A percentile compares a stretch with the other conserved stretches of the same genome.
phyloP scores from a whole-genome alignment of 139 green algal genomes.

The Medakamo hakoo region DNA sequence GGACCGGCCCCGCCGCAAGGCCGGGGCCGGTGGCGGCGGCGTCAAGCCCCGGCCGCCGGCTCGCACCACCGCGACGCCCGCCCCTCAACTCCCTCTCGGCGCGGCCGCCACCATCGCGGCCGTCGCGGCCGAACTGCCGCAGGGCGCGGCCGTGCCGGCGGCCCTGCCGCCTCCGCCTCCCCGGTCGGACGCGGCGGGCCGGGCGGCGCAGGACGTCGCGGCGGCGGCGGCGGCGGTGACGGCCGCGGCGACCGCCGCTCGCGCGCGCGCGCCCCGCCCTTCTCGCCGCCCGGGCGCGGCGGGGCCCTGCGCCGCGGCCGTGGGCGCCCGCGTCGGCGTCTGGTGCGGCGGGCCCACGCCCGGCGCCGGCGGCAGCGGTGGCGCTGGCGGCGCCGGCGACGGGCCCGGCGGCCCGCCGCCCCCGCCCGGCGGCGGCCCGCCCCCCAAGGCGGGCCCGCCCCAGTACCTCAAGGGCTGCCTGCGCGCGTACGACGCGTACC shows the following conservation, averaged over 20 bases:
- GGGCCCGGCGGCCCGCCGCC: too few relatives aligned
- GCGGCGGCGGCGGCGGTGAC: not conserved
- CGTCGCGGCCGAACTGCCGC: too few relatives aligned
- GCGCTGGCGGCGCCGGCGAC: too few relatives aligned
- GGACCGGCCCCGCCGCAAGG: too few relatives aligned
- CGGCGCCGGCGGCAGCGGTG: too few relatives aligned
- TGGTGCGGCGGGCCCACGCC: not conserved
- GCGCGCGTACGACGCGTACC: constrained; percentile 21
- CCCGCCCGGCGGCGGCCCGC: too few relatives aligned
- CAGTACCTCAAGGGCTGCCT: constrained; percentile 17
- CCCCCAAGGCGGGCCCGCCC: too few relatives aligned
- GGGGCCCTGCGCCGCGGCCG: not conserved
- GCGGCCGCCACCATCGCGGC: not conserved
- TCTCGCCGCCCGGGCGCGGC: not conserved
- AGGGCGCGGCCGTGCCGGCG: too few relatives aligned
- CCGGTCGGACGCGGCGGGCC: not conserved
- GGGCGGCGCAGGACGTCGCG: too few relatives aligned
- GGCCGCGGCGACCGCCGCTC: not conserved
- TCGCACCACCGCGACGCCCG: not conserved
- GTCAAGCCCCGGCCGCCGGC: too few relatives aligned
- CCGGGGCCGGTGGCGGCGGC: too few relatives aligned
- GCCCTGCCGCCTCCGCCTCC: not conserved
- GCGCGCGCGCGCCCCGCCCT: not conserved
- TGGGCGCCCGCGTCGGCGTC: constrained; percentile 18
- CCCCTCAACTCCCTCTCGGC: not conserved